Conservation (phyloP, 2,329 filamentous ascomycete species). For the Pseudomassariella vexata region DNA sequence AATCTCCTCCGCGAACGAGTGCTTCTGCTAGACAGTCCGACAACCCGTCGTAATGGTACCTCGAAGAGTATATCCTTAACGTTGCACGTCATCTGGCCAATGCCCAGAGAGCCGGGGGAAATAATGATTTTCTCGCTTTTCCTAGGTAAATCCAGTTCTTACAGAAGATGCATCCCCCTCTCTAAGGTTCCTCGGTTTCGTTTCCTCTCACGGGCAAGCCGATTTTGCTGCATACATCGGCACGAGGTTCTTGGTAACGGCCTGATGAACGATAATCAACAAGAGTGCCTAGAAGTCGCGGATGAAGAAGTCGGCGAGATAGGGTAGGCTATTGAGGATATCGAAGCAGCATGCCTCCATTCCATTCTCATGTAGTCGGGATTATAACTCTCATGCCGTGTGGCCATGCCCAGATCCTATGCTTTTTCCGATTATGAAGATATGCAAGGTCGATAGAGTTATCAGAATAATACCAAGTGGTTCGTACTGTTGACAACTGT, state of each 20-base stretch:
- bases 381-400: background rate
- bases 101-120: background rate
- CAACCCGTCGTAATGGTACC: background rate
- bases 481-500: too few species aligned
- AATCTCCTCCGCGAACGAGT: background rate
- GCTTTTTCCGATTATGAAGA: conserved; percentile 1
- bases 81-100: background rate
- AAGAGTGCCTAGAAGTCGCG: background rate
- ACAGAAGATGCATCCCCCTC: background rate
- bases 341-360: background rate
- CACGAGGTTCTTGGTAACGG: background rate
- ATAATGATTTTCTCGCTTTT: background rate
- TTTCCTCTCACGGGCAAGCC: background rate
- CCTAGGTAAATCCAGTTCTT: background rate
- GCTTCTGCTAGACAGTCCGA: background rate
- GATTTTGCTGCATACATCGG: background rate
- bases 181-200: background rate
- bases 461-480: background rate
- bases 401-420: background rate
- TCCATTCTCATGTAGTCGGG: background rate
- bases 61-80: background rate
- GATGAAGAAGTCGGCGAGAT: background rate
- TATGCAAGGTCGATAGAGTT: background rate
- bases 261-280: background rate
- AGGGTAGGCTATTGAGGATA: background rate